Base-by-base conservation (phyloP, 352 stramenopile species). In the Phytophthora multivora region DNA sequence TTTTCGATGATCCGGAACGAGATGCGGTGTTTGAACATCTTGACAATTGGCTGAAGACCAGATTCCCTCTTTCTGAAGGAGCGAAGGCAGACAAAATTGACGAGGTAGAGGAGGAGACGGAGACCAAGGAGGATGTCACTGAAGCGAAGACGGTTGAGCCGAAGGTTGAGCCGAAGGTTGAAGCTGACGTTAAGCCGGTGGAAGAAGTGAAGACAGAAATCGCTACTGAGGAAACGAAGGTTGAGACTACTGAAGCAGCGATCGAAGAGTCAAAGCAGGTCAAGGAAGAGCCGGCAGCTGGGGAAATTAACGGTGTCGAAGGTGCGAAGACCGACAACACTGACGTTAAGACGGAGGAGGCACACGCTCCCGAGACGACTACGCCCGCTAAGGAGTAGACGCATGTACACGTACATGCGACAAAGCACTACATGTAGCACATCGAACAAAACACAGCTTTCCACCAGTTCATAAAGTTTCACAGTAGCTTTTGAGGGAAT, bases 1-100 rank as follows among this genome's bases (percentile, higher is more conserved):
- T 90, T 5, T 89, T 90, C 41, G 73, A 90, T 48, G 83, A 92
- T 30, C 73, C 74, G 1, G 77, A 90, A 51, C 62, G 70, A 3
- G 72, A 87, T 5, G 54, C 60, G 8, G 83, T 88, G 25, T 61
- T 89, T n/a, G 39, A 58, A 4, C 43, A 66, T 31, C 42, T 89
- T 19, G 47, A 68, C 11, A 31, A 63, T 10, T 92, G 83, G 83
- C 66, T 91, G 16, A 56, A 80, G 19, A 51, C 10, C 56, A 70
- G 40, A 75, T 85, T 73, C 63, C 73, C 59, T 19, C 12, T 51
- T 42, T 23, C 36, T 2, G 49, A 71, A 58, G 43, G 42, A 13
- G 31, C 16, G 12, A 52, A 50, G 9, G 30, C 31, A 16, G 55
- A 55, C 26, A 66, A 55, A 25, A 59, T 65, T 31, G 61, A 59